A percentile compares a stretch with the other conserved stretches of the same genome.
These are phyloP conservation scores for Colletotrichum paranaense DNA, from an alignment of 2,329 filamentous ascomycete genomes.

Conservation along the genomic window DNA sequence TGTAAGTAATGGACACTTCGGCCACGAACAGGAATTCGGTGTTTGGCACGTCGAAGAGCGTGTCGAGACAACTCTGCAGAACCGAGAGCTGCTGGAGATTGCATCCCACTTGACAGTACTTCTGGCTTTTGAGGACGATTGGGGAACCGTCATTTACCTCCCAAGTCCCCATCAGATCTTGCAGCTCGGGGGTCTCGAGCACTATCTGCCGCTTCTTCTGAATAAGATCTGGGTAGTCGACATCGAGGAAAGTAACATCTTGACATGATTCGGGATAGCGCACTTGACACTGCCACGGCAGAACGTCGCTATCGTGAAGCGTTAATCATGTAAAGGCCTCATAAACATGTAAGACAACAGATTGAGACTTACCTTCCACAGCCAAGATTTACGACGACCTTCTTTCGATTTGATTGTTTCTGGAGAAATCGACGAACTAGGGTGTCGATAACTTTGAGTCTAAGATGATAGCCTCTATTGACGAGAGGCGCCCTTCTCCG, in stretches of 20 bases:
- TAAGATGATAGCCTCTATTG: conserved; percentile 89
- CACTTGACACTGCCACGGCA: conserved; percentile 85
- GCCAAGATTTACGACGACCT: conserved; percentile 85
- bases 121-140: conserved; percentile 72
- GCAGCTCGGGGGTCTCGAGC: conserved; percentile 69
- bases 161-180: conserved; percentile 67
- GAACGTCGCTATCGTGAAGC: conserved; percentile 73
- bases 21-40: conserved; percentile 81
- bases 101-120: conserved; percentile 84
- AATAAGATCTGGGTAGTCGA: conserved; percentile 88
- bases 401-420: conserved; percentile 63
- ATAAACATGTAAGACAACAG: neutral
- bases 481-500: conserved; percentile 88
- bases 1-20: conserved; percentile 92
- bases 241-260: conserved; percentile 79
- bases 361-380: conserved; percentile 81
- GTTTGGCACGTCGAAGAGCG: conserved; percentile 62
- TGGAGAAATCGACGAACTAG: conserved; percentile 80
- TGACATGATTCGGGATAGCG: conserved; percentile 70
- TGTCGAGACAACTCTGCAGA: conserved; percentile 69
- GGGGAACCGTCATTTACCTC: conserved; percentile 61
- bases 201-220: conserved; percentile 78
- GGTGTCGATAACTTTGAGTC: conserved; percentile 84
- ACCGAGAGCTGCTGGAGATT: conserved; percentile 77
- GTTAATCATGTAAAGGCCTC: neutral